Conservation (phyloP, 2,329 filamentous ascomycete genomes). For the Penicillium sp. region DNA sequence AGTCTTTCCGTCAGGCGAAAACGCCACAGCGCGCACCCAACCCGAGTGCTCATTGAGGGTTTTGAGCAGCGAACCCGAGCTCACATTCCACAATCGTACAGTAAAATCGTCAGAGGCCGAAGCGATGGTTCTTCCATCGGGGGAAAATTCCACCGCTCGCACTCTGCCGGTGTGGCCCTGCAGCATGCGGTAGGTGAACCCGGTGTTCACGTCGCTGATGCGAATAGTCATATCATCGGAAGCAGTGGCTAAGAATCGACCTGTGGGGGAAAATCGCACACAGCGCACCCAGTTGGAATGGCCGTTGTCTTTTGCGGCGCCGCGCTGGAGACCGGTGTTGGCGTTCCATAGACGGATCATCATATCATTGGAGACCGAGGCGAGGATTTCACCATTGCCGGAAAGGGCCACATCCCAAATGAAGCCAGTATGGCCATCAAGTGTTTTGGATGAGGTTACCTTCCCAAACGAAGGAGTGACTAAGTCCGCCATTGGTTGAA, state of each 20-base stretch:
- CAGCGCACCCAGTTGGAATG: slow-evolving; percentile 8
- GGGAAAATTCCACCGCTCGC: slow-evolving; percentile 8
- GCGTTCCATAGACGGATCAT: slow-evolving; percentile 11
- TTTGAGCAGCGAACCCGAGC: slow-evolving; percentile 1
- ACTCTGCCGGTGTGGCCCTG: slow-evolving; percentile 10
- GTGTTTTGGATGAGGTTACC: slow-evolving; percentile 2
- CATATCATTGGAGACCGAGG: slow-evolving; percentile 11
- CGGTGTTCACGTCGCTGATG: slow-evolving; percentile 10
- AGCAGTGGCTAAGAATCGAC: slow-evolving; percentile 7
- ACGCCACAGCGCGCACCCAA: slow-evolving; percentile 11
- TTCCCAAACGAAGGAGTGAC: background rate
- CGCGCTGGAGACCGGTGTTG: slow-evolving; percentile 9
- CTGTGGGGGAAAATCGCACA: slow-evolving; percentile 8
- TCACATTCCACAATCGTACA: slow-evolving; percentile 7
- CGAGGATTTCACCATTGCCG: slow-evolving; percentile 6
- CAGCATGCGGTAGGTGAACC: slow-evolving; percentile 9
- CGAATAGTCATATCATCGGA: slow-evolving; percentile 11
- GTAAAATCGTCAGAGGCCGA: slow-evolving; percentile 9
- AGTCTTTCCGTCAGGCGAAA: slow-evolving; percentile 4
- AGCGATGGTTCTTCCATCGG: slow-evolving; percentile 7
- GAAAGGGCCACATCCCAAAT: slow-evolving; percentile 9
- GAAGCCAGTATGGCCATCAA: slow-evolving; percentile 9
- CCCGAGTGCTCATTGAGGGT: slow-evolving; percentile 1
- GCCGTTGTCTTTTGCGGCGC: slow-evolving; percentile 8
- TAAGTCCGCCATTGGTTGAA: background rate